Percentiles rank a stretch among this genome's conserved stretches.
Evolutionary conservation across 352 stramenopile species (phyloP).

Genomic region (Phytophthora citricola): DNA sequence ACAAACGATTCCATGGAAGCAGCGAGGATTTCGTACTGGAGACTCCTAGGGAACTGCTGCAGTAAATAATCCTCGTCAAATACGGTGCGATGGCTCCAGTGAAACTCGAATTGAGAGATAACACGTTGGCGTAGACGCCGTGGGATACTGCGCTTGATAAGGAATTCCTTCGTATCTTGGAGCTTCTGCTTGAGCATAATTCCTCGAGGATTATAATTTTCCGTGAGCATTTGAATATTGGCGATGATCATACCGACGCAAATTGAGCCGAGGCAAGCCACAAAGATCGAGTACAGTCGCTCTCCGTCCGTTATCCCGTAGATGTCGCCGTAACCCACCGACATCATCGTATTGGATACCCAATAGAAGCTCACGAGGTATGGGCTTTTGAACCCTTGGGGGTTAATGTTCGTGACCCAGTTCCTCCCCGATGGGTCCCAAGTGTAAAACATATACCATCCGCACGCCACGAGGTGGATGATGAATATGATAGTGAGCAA

Average conservation of each 20-base stretch:
- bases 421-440: constrained; percentile 74
- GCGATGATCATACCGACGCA: constrained; percentile 93
- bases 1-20: constrained; percentile 83
- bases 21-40: constrained; percentile 84
- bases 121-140: constrained; percentile 68
- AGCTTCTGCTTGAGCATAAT: constrained; percentile 79
- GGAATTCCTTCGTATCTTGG: constrained; percentile 83
- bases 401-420: constrained; percentile 69
- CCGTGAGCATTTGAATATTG: constrained; percentile 92
- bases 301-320: constrained; percentile 82
- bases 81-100: constrained; percentile 74
- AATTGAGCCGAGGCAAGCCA: constrained; percentile 84
- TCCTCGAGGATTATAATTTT: constrained; percentile 89
- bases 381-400: constrained; percentile 56
- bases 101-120: constrained; percentile 85
- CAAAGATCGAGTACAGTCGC: constrained; percentile 85
- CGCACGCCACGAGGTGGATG: constrained; percentile 78
- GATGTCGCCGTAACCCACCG: constrained; percentile 93
- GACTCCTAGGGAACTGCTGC: constrained; percentile 65
- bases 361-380: constrained; percentile 94
- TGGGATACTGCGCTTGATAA: constrained; percentile 74
- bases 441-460: constrained; percentile 86
- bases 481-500: constrained; percentile 81
- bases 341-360: constrained; percentile 95
- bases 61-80: constrained; percentile 81